Percentiles rank a stretch among this genome's conserved stretches.
Conservation (phyloP, 306 rosid genomes). For the Astragalus membranaceus region DNA sequence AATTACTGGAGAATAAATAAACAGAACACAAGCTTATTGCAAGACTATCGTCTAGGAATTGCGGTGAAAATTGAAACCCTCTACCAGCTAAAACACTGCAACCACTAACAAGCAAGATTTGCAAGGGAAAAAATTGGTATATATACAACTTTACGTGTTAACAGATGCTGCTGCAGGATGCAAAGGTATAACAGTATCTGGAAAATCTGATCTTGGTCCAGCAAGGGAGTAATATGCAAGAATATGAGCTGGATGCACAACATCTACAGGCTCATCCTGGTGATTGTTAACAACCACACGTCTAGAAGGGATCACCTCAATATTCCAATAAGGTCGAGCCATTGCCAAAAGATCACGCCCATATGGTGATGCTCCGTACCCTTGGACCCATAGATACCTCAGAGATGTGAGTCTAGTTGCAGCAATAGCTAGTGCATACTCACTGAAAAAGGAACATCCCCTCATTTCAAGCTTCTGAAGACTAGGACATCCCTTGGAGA, state of each 20-base stretch:
- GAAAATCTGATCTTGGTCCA: slow-evolving; percentile 84
- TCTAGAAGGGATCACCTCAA: slow-evolving; percentile 76
- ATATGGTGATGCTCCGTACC: slow-evolving; percentile 50
- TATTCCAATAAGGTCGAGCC: slow-evolving; percentile 88
- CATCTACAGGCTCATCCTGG: slow-evolving; percentile 6
- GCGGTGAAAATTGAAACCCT: slow-evolving; percentile 36
- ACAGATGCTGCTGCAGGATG: slow-evolving; percentile 30
- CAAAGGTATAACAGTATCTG: slow-evolving; percentile 64
- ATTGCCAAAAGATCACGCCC: slow-evolving; percentile 75
- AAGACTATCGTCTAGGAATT: slow-evolving; percentile 42
- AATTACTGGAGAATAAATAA: slow-evolving; percentile 20
- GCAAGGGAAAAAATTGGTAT: slow-evolving; percentile 15
- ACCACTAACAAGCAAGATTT: slow-evolving; percentile 41
- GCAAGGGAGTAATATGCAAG: slow-evolving; percentile 98
- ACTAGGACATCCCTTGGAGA: slow-evolving; percentile 86
- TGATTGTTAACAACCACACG: slow-evolving; percentile 18
- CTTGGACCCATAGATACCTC: slow-evolving; percentile 95
- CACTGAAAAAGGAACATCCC: slow-evolving; percentile 92
- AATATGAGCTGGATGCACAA: slow-evolving; percentile 80
- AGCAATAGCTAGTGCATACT: slow-evolving; percentile 63
- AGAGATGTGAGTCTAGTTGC: slow-evolving; percentile 59
- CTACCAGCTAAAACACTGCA: slow-evolving; percentile 26
- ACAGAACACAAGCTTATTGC: slow-evolving; percentile 56
- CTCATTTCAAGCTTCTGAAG: slow-evolving; percentile 91
- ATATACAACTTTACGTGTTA: slow-evolving; percentile 42